Conservation (phyloP, 1,139 yeast species). For the Protomyces lactucae-debilis region DNA sequence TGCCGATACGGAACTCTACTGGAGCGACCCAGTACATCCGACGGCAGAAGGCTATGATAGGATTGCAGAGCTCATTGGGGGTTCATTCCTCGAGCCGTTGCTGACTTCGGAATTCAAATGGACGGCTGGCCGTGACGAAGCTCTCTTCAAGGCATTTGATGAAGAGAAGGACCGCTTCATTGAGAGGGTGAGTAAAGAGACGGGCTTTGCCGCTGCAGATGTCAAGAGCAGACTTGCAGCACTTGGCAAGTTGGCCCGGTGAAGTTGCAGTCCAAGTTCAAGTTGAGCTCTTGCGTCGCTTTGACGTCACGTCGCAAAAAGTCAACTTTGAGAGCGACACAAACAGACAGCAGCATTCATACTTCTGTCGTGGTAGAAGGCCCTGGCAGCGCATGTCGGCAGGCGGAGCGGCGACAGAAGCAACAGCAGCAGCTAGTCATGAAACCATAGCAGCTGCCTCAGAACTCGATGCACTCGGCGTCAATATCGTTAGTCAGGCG, state of each 20-base stretch:
- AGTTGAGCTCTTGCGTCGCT: too few species aligned
- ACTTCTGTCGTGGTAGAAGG: too few species aligned
- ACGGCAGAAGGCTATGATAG: background rate
- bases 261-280: background rate
- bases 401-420: too few species aligned
- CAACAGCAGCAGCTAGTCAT: too few species aligned
- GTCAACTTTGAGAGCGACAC: too few species aligned
- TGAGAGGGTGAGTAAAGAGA: background rate
- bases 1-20: background rate
- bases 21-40: background rate
- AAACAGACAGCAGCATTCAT: too few species aligned
- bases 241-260: background rate
- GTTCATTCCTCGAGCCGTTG: background rate
- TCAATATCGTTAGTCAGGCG: constrained; percentile 64
- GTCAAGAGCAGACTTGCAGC: background rate
- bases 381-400: too few species aligned
- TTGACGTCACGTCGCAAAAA: too few species aligned
- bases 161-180: background rate
- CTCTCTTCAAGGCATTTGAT: background rate
- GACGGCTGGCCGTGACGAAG: background rate
- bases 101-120: background rate
- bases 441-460: background rate
- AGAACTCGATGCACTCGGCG: constrained; percentile 39
- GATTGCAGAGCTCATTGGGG: background rate
- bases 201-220: background rate